These are phyloP conservation scores for Hymenoscyphus infarciens DNA, from an alignment of 2,329 filamentous ascomycete genomes.

Conservation along the genomic window DNA sequence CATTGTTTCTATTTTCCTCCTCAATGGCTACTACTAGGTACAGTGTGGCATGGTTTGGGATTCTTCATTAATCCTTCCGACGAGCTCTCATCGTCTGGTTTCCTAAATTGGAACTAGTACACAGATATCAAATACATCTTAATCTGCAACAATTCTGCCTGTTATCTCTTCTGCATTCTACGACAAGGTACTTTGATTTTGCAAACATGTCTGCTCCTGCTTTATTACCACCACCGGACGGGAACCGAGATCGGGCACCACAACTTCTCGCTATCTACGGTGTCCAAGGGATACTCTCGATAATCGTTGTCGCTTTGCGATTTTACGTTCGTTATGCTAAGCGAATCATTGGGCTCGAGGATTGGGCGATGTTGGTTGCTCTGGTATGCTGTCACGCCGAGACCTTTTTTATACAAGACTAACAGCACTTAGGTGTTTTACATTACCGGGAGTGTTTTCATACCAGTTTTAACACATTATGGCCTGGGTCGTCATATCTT, in stretches of 20 bases:
- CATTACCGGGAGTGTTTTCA: not conserved
- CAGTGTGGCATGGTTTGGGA: too few species aligned
- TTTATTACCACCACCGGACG: not conserved
- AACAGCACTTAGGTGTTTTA: not conserved
- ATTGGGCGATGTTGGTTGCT: not conserved
- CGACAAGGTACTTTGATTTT: constrained; percentile 8
- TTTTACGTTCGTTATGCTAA: not conserved
- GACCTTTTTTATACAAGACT: not conserved
- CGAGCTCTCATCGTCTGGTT: too few species aligned
- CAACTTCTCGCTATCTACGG: not conserved
- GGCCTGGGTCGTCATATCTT: not conserved
- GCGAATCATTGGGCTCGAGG: not conserved
- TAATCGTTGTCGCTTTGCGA: not conserved
- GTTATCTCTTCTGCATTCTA: constrained; percentile 15
- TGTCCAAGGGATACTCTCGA: not conserved
- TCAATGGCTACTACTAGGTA: too few species aligned
- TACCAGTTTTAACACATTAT: not conserved
- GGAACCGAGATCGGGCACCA: not conserved
- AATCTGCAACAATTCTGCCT: constrained; percentile 13
- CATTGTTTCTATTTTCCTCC: too few species aligned
- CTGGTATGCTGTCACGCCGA: not conserved
- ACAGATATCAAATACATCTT: constrained; percentile 11
- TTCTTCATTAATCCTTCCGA: too few species aligned
- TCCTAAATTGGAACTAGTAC: too few species aligned
- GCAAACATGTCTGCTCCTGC: too few species aligned